Evolutionary conservation across 2,329 filamentous ascomycete genomes (phyloP).

Genomic region (Hypoxylon sp.): DNA sequence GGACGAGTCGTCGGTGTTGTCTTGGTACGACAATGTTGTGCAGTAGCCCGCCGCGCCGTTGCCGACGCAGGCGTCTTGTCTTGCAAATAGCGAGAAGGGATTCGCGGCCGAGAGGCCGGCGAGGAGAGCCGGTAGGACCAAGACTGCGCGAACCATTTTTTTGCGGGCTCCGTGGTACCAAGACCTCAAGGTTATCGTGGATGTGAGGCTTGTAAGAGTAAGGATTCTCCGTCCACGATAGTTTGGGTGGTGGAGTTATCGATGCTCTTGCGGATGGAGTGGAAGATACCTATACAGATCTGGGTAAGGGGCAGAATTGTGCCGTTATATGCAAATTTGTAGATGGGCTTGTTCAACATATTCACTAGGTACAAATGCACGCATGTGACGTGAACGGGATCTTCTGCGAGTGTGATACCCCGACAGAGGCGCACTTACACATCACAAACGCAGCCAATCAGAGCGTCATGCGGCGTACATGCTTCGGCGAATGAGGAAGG

Average conservation of each 20-base stretch:
- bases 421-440: slow-evolving; percentile 20
- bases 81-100: slow-evolving; percentile 4
- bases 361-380: slow-evolving; percentile 2
- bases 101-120: slow-evolving; percentile 1
- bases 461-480: neutral
- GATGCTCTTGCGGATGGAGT: neutral
- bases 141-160: slow-evolving; percentile 14
- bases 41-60: slow-evolving; percentile 40
- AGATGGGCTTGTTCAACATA: slow-evolving; percentile 11
- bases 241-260: neutral
- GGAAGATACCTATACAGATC: neutral
- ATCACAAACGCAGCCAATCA: slow-evolving; percentile 39
- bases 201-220: neutral
- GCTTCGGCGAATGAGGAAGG: slow-evolving; percentile 16
- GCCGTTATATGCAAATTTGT: slow-evolving; percentile 26
- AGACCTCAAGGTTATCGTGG: neutral
- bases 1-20: slow-evolving; percentile 30
- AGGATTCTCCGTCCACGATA: neutral
- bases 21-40: slow-evolving; percentile 41
- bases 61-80: slow-evolving; percentile 37
- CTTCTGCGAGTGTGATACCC: slow-evolving; percentile 25
- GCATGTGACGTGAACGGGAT: slow-evolving; percentile 35
- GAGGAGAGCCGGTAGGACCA: slow-evolving; percentile 16
- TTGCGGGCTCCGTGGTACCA: neutral
- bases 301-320: too few species aligned